These are phyloP conservation scores for Phytopythium mirpurense DNA, from an alignment of 352 stramenopile genomes.

Conservation along the genomic window DNA sequence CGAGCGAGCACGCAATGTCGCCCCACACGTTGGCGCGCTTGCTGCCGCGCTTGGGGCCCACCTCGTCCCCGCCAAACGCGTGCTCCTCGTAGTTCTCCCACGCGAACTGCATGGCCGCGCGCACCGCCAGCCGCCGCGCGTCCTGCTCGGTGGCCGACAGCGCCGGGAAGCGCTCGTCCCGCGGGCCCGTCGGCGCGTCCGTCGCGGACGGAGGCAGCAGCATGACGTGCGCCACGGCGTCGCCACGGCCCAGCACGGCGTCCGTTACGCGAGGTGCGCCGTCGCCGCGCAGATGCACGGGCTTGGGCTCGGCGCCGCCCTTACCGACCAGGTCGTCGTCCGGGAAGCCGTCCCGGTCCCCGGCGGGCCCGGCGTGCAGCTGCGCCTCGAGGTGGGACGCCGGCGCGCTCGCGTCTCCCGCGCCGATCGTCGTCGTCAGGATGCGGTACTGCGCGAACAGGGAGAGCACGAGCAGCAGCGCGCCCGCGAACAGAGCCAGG, in stretches of 20 bases:
- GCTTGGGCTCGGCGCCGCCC: constrained; percentile 3
- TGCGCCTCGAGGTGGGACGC: background rate
- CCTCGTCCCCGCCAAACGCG: constrained; percentile 95
- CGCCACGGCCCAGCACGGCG: background rate
- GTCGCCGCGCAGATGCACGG: constrained; percentile 6
- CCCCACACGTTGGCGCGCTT: constrained; percentile 86
- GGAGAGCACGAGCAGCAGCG: constrained; percentile 25
- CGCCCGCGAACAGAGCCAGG: constrained; percentile 7
- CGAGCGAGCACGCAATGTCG: constrained; percentile 86
- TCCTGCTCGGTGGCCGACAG: constrained; percentile 25
- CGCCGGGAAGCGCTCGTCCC: background rate
- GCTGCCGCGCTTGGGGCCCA: constrained; percentile 72
- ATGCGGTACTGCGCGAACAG: constrained; percentile 57
- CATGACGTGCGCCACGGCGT: constrained; percentile 6
- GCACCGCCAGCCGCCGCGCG: constrained; percentile 34
- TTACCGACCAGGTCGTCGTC: background rate
- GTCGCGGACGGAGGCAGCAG: background rate
- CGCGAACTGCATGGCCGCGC: constrained; percentile 66
- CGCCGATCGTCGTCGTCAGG: constrained; percentile 26
- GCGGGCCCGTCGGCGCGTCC: too few relatives aligned
- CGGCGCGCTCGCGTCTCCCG: background rate
- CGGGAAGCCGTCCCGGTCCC: background rate
- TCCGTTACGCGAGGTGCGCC: background rate
- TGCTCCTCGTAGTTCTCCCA: constrained; percentile 91
- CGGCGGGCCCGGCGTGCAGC: background rate